phyloP scores from a whole-genome alignment of 1,284 basidiomycete genomes.

The Sporisorium scitamineum region DNA sequence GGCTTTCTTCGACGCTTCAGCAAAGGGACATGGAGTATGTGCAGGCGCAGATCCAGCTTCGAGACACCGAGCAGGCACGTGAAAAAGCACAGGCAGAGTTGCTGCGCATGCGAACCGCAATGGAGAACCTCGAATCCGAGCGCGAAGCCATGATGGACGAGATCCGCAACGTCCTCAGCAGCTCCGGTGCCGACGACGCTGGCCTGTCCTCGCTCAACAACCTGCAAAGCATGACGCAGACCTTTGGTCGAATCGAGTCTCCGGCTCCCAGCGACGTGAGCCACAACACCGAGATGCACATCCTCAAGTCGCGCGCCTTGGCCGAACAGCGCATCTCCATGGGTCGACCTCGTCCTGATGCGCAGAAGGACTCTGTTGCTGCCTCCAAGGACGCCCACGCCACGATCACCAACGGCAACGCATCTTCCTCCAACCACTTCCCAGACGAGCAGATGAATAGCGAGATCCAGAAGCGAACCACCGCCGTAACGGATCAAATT shows the following conservation, averaged over 20 bases:
- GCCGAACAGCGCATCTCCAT: conserved; percentile 63
- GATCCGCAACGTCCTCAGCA: conserved; percentile 59
- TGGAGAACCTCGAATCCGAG: conserved; percentile 59
- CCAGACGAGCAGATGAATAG: conserved; percentile 66
- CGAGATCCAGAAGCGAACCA: conserved; percentile 63
- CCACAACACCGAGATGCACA: conserved; percentile 55
- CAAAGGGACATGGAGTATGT: conserved; percentile 63
- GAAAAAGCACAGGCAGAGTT: conserved; percentile 60
- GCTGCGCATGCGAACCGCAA: conserved; percentile 55
- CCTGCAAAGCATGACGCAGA: conserved; percentile 43
- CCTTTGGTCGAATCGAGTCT: conserved; percentile 30
- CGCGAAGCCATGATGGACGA: conserved; percentile 67
- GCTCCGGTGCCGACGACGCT: conserved; percentile 41
- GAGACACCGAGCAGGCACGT: conserved; percentile 61
- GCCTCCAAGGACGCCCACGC: conserved; percentile 15
- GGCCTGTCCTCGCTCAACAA: conserved; percentile 50
- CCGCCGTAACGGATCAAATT: conserved; percentile 63
- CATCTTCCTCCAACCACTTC: conserved; percentile 52
- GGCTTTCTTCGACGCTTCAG: conserved; percentile 73
- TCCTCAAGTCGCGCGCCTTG: conserved; percentile 57
- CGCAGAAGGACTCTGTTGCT: conserved; percentile 20
- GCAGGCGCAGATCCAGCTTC: conserved; percentile 57
- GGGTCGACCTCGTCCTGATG: conserved; percentile 26
- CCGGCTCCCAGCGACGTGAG: conserved; percentile 43
- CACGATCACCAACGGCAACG: conserved; percentile 9